Evolutionary conservation across 345 rosid genomes (phyloP), one percentile per base, ranked within the genome.

Genomic region (Raphanus sativus): DNA sequence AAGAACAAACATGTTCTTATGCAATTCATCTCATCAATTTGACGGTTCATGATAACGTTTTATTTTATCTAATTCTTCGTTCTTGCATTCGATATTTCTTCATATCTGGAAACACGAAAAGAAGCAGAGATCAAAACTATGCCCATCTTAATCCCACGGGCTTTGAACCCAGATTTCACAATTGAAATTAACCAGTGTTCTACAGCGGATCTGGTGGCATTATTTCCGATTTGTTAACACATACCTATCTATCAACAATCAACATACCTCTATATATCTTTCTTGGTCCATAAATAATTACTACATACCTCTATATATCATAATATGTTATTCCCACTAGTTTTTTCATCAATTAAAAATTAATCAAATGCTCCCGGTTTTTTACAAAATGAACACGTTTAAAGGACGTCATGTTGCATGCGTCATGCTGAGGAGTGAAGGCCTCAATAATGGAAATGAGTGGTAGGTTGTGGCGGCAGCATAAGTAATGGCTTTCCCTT

Each of bases 401-500:
- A 5, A 59, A 59, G 6, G 33, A 59, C 13, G 63, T 59, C 33
- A 59, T 58, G 1, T 6, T 58, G 32, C 62, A 9, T 70, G 32
- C 70, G 75, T 77, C 80, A 64, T 77, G 54, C 29, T 77, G 81
- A 77, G 2, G 25, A 36, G 61, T 29, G 61, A 64, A 70, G 50
- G 66, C 75, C 54, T 70, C 76, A 77, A 77, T 77, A 77, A 77
- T 70, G 71, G 76, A 64, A 65, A 16, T 63, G 65, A 48, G 29
- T 60, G 61, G 71, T 65, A 24, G 65, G 26, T 55, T n/a, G 16
- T 63, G 71, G 61, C 71, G 71, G 60, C 66, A 38, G 48, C 71
- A 38, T 58, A 29, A 29, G 6, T 6, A 60, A 45, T 62, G 58
- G 70, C 62, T 5, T 69, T 26, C 29, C 9, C 55, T 50, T 62